These are phyloP conservation scores for Forsythia suspensa DNA, from an alignment of 257 asterid species.

Conservation along the genomic window DNA sequence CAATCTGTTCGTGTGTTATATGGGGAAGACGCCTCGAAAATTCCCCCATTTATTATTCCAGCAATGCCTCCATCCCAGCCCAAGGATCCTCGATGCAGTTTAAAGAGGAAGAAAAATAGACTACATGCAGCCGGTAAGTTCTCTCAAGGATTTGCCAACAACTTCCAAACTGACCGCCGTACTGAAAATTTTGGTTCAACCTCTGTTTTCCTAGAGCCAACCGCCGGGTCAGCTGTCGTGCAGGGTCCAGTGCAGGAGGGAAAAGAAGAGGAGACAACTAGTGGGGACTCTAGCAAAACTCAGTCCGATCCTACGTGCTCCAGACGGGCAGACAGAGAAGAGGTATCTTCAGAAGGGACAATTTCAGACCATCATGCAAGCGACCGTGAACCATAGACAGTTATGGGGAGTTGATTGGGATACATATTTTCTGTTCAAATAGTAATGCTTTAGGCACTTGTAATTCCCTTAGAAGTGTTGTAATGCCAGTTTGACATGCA, in stretches of 20 bases:
- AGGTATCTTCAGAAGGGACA: slow-evolving; percentile 67
- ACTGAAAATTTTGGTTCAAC: slow-evolving; percentile 38
- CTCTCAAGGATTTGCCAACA: slow-evolving; percentile 28
- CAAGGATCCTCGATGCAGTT: not conserved
- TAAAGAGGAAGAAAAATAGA: not conserved
- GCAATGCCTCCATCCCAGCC: not conserved
- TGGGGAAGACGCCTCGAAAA: slow-evolving; percentile 38
- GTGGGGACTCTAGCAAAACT: slow-evolving; percentile 53
- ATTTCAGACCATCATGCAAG: too few species aligned
- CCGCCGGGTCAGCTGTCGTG: slow-evolving; percentile 23
- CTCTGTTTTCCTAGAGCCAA: not conserved
- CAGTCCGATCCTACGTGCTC: slow-evolving; percentile 33
- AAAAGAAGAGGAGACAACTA: slow-evolving; percentile 24
- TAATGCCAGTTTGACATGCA: too few species aligned
- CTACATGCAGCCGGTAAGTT: not conserved
- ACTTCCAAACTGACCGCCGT: slow-evolving; percentile 21
- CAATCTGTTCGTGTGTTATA: slow-evolving; percentile 76
- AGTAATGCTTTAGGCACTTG: too few species aligned
- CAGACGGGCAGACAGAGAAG: slow-evolving; percentile 32
- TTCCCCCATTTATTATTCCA: not conserved
- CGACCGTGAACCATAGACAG: too few species aligned
- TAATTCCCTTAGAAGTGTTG: too few species aligned
- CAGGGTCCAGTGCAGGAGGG: not conserved
- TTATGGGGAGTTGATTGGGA: too few species aligned
- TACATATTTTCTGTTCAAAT: too few species aligned